These are phyloP conservation scores for Wallacemonas sp. DNA, from an alignment of 208 protist genomes.

Conservation along the genomic window DNA sequence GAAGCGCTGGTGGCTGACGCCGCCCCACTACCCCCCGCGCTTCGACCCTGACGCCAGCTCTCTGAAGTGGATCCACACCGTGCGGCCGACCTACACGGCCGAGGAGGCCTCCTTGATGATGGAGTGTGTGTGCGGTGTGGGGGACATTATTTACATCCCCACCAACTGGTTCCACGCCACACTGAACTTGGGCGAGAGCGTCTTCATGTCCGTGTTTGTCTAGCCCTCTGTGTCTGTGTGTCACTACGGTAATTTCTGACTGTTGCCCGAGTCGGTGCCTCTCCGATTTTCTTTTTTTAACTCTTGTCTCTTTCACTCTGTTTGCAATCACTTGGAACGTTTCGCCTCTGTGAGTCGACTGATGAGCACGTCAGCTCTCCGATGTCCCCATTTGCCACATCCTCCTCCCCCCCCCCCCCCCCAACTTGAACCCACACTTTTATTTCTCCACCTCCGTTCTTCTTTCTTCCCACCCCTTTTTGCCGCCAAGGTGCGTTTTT, in stretches of 20 bases:
- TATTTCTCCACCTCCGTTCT: too few relatives aligned
- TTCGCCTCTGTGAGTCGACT: too few relatives aligned
- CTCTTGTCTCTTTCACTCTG: too few relatives aligned
- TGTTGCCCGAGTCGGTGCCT: background rate
- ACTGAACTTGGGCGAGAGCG: conserved; percentile 52
- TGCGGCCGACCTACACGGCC: conserved; percentile 21
- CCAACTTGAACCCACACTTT: too few relatives aligned
- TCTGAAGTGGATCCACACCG: conserved; percentile 28
- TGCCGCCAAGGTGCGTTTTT: too few relatives aligned
- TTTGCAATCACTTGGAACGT: too few relatives aligned
- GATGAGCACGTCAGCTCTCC: too few relatives aligned
- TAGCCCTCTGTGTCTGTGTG: too few relatives aligned
- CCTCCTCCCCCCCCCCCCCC: too few relatives aligned
- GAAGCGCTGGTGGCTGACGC: conserved; percentile 44
- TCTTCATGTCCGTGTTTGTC: conserved; percentile 57
- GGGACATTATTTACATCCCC: conserved; percentile 51
- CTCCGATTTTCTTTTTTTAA: background rate
- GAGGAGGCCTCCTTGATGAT: conserved; percentile 11
- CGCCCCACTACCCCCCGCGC: conserved; percentile 21
- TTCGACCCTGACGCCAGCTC: conserved; percentile 38
- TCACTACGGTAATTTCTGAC: too few relatives aligned
- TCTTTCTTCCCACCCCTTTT: too few relatives aligned
- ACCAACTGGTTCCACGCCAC: conserved; percentile 52
- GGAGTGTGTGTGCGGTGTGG: conserved; percentile 38
- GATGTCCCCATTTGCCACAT: too few relatives aligned